Evolutionary conservation across 1,284 basidiomycete species (phyloP).

Genomic region (Phlebopus sp.): DNA sequence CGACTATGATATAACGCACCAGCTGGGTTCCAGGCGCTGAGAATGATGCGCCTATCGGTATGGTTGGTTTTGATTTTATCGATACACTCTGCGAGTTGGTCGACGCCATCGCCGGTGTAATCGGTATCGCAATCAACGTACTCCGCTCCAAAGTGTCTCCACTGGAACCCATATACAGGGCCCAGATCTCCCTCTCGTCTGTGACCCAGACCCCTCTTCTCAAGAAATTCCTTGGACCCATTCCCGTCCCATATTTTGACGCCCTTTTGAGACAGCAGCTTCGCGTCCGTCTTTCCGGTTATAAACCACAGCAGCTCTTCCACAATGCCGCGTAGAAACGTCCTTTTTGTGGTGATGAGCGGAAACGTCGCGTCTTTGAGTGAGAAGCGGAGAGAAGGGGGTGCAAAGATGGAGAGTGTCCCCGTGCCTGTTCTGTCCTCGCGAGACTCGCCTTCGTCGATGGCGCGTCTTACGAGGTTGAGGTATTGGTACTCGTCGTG

Average conservation of each 20-base stretch:
- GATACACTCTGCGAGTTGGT: slow-evolving; percentile 89
- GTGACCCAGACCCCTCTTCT: slow-evolving; percentile 78
- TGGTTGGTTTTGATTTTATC: slow-evolving; percentile 91
- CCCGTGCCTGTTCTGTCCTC: slow-evolving; percentile 93
- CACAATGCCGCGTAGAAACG: slow-evolving; percentile 87
- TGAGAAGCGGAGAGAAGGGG: slow-evolving; percentile 84
- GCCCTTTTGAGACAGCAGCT: slow-evolving; percentile 75
- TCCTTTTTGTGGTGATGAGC: slow-evolving; percentile 93
- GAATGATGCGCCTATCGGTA: slow-evolving; percentile 92
- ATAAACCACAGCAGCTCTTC: slow-evolving; percentile 98
- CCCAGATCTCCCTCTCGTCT: slow-evolving; percentile 92
- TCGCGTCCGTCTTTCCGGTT: slow-evolving; percentile 81
- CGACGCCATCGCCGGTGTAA: slow-evolving; percentile 89
- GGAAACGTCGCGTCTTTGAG: slow-evolving; percentile 75
- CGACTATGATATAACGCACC: slow-evolving; percentile 49
- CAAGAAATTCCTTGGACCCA: slow-evolving; percentile 85
- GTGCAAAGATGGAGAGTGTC: slow-evolving; percentile 87
- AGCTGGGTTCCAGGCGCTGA: slow-evolving; percentile 97
- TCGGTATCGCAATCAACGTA: slow-evolving; percentile 82
- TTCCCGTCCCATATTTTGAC: slow-evolving; percentile 99
- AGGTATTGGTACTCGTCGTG: slow-evolving; percentile 91
- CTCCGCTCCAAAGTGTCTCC: slow-evolving; percentile 95
- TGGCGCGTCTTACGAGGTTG: slow-evolving; percentile 71
- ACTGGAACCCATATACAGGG: slow-evolving; percentile 98
- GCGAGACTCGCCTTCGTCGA: slow-evolving; percentile 72